Conservation (phyloP, 176 grass and related monocot genomes). For the Aegilops longissima region DNA sequence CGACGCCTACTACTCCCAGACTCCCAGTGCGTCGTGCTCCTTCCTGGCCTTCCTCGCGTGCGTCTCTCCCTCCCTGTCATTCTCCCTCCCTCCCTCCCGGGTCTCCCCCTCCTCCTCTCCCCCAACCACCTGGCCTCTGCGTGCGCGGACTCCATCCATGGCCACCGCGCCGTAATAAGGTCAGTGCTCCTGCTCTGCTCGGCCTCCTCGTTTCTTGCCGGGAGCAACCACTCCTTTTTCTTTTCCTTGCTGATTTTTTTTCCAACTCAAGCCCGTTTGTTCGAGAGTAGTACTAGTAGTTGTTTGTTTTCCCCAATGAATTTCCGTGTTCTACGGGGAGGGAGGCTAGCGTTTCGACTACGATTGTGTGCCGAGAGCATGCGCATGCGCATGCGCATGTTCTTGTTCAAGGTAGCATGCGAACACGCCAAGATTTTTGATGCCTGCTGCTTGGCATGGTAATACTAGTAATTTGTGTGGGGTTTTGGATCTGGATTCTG, state of each 20-base stretch:
- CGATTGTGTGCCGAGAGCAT: conserved; percentile 6
- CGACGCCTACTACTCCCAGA: not conserved
- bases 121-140: too few relatives aligned
- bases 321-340: not conserved
- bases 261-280: not conserved
- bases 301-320: not conserved
- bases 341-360: not conserved
- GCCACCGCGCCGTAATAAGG: not conserved
- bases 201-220: not conserved
- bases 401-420: conserved; percentile 1
- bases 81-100: not conserved
- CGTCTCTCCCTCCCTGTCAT: not conserved
- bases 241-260: not conserved
- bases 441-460: not conserved
- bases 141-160: not conserved
- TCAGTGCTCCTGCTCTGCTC: conserved; percentile 23
- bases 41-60: not conserved
- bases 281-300: not conserved
- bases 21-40: conserved; percentile 12
- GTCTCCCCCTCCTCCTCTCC: not conserved
- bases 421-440: not conserved
- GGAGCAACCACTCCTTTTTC: not conserved
- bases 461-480: not conserved
- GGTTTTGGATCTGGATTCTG: conserved; percentile 34
- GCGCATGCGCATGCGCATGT: not conserved